A percentile compares a stretch with the other conserved stretches of the same genome.
Conservation (phyloP, 495 filamentous ascomycete species). For the Neurospora sp. region DNA sequence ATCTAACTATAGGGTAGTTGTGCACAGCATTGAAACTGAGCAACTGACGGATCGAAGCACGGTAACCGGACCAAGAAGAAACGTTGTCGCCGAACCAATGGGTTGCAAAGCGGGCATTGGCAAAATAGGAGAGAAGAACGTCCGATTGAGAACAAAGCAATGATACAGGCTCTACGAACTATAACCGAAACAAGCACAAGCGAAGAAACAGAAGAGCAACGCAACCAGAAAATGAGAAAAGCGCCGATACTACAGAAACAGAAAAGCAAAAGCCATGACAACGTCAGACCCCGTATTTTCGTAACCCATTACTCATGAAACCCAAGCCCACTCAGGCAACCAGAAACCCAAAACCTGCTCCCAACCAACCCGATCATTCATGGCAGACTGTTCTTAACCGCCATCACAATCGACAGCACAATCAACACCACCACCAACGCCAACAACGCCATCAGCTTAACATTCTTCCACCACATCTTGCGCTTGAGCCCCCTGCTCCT, state of each 20-base stretch:
- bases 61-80: constrained; percentile 64
- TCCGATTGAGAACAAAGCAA: not conserved
- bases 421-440: constrained; percentile 75
- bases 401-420: constrained; percentile 41
- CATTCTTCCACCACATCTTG: constrained; percentile 99
- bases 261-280: not conserved
- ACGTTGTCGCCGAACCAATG: constrained; percentile 88
- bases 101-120: constrained; percentile 49
- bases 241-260: not conserved
- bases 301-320: not conserved
- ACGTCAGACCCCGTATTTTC: not conserved
- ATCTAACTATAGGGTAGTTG: constrained; percentile 72
- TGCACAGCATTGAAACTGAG: constrained; percentile 67
- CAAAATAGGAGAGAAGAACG: not conserved
- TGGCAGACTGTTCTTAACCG: constrained; percentile 24
- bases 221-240: not conserved
- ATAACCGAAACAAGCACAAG: not conserved
- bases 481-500: constrained; percentile 73
- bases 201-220: not conserved
- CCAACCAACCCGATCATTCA: constrained; percentile 2
- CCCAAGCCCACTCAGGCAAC: not conserved
- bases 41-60: constrained; percentile 55
- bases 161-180: not conserved
- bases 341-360: not conserved
- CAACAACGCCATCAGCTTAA: constrained; percentile 82